Evolutionary conservation across 2,329 filamentous ascomycete species (phyloP), one percentile per base, ranked within the genome.

Genomic region (Pyricularia pennisetigena): DNA sequence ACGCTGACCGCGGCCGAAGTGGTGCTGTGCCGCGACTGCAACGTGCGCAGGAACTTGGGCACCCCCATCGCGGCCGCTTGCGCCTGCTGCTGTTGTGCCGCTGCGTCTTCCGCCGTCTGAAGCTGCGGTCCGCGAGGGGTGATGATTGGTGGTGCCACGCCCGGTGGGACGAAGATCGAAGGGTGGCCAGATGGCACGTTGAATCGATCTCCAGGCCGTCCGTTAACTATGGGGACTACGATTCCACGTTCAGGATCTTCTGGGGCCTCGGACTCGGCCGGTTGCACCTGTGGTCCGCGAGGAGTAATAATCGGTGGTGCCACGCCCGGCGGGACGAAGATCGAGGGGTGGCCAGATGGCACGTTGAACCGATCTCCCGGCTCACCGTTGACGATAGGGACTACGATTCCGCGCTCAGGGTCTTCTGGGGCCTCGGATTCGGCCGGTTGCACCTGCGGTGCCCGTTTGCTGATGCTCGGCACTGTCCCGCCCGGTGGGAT

Each of bases 1-100:
- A 86, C 74, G 16, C 71, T 72, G 65, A 85, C 71, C 35, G 72
- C 65, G 7, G 82, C 83, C 68, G 81, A 83, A 10, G 82, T 78
- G 59, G 80, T 79, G 26, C 69, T 75, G 74, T 87, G 83, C 7
- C 72, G 70, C 2, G 80, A 78, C 49, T 74, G 71, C 4, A 87
- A 74, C 32, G 75, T 73, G 65, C 75, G 72, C 73, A 82, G 69
- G 20, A 64, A 61, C 23, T 30, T 59, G n/a, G 28, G 23, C 54
- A 62, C 35, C 32, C 24, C 49, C 29, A 72, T 70, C 16, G 73
- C 41, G 9, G 49, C 12, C 57, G n/a, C n/a, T 7, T 61, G 54
- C 35, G 65, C 41, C 12, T 14, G 49, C 32, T 28, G 69, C 64
- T 12, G 29, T 29, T 24, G 62, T n/a, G 32, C 24, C 29, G 35